Base-by-base conservation (phyloP, 1,139 yeast species). In the Yamadazyma sp. region DNA sequence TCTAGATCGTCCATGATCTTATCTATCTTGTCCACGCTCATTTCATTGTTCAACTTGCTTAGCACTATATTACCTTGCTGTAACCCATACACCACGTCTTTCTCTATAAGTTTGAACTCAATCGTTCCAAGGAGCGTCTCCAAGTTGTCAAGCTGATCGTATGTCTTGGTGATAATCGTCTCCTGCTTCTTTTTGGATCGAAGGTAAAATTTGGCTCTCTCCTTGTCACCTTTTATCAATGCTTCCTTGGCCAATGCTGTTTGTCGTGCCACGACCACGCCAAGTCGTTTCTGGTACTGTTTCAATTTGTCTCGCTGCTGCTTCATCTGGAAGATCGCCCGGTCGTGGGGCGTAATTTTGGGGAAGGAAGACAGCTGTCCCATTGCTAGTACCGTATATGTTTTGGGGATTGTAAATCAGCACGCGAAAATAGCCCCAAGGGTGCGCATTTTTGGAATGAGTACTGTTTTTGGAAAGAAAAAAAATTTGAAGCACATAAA, bases 51-150 rank as follows among this genome's bases (percentile, higher is more conserved):
- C 44, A 92, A 70, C 48, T 79, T 80, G 50, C 75, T 81, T 49
- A 92, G 72, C 7, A 88, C 87, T 42, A 73, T 67, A 56, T 85
- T 88, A 18, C 98, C 98, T 49, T 85, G 83, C 49, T 79, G 73
- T 34, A 92, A 69, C 0, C 97, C 96, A 46, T 75, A 77, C 12
- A 89, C 51, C 37, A 92, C 91, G 54, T 88, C 96, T 49, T 82
- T 81, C 58, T 91, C 98, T 28, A 92, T 83, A 45, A 87, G 64
- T 52, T 95, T 92, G 64, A 87, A 89, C 62, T 92, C 98, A 31
- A 92, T 85, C 24, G 86, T 82, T 17, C 81, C 77, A 4, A 84
- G 80, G 56, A 87, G 69, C 39, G 73, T 71, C 55, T 91, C 97
- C 30, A 92, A 63, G 36, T 87, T 86, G 42, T 81, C 84, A 24